Evolutionary conservation across 2,329 filamentous ascomycete species (phyloP).

Genomic region (Ophiobolus disseminans): DNA sequence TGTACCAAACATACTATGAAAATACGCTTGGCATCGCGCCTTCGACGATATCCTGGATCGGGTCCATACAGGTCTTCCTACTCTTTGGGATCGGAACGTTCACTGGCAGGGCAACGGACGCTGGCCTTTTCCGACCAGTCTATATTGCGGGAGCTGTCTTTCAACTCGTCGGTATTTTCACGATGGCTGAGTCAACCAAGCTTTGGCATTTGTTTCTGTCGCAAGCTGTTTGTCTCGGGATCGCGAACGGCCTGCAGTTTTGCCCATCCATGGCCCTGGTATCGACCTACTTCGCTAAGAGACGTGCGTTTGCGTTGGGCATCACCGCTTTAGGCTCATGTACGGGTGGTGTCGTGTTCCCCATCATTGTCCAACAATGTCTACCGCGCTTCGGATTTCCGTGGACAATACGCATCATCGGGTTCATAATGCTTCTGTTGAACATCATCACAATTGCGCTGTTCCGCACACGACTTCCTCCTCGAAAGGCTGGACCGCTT

Average conservation of each 20-base stretch:
- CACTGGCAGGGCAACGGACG: conserved; percentile 40
- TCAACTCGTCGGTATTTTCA: conserved; percentile 46
- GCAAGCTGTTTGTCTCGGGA: conserved; percentile 64
- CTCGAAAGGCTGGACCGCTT: conserved; percentile 50
- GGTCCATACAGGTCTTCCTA: conserved; percentile 42
- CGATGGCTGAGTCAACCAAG: conserved; percentile 35
- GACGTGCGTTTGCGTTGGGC: conserved; percentile 38
- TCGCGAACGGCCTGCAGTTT: conserved; percentile 59
- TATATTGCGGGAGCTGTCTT: conserved; percentile 37
- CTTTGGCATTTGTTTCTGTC: conserved; percentile 47
- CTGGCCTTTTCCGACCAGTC: conserved; percentile 36
- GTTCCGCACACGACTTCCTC: conserved; percentile 49
- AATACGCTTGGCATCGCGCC: conserved; percentile 47
- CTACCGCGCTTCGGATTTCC: conserved; percentile 55
- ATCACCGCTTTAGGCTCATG: conserved; percentile 37
- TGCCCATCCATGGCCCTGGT: conserved; percentile 64
- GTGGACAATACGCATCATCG: conserved; percentile 69
- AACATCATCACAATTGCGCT: conserved; percentile 40
- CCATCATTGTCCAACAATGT: conserved; percentile 42
- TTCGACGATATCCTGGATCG: conserved; percentile 44
- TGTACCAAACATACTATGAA: conserved; percentile 63
- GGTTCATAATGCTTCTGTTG: conserved; percentile 63
- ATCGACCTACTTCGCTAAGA: conserved; percentile 47
- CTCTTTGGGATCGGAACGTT: conserved; percentile 41
- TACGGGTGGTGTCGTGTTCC: conserved; percentile 42